These are phyloP conservation scores for Eimeria brunetti DNA, from an alignment of 169 alveolate genomes.

Conservation along the genomic window DNA sequence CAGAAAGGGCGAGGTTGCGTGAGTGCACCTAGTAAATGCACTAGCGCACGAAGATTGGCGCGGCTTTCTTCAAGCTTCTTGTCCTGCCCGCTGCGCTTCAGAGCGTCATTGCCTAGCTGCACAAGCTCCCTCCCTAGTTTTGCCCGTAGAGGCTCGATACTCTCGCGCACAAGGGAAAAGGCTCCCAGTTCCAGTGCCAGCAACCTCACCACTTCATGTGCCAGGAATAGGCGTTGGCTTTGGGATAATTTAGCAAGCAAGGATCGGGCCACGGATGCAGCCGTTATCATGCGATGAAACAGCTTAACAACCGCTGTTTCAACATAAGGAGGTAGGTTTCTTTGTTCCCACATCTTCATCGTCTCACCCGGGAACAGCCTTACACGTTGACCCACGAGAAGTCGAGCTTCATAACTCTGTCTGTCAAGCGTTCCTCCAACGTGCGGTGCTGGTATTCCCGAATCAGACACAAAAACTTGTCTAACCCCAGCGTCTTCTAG, in stretches of 20 bases:
- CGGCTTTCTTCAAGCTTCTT: neutral
- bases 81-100: conserved; percentile 13
- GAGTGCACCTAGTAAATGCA: neutral
- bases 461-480: neutral
- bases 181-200: conserved; percentile 14
- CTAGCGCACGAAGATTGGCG: neutral
- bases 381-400: neutral
- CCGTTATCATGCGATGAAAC: neutral
- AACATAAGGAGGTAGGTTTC: neutral
- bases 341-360: neutral
- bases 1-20: neutral
- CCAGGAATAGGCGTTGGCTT: neutral
- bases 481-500: no score
- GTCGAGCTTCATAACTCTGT: neutral
- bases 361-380: neutral
- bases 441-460: neutral
- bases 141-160: neutral
- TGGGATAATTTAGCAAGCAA: neutral
- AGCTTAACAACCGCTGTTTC: neutral
- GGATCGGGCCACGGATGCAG: neutral
- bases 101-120: neutral
- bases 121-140: neutral
- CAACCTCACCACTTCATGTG: conserved; percentile 17
- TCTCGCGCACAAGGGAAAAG: neutral
- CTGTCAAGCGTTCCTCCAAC: neutral